These are phyloP conservation scores for Cordyceps pruinosa DNA, from an alignment of 2,329 filamentous ascomycete species.

Conservation along the genomic window DNA sequence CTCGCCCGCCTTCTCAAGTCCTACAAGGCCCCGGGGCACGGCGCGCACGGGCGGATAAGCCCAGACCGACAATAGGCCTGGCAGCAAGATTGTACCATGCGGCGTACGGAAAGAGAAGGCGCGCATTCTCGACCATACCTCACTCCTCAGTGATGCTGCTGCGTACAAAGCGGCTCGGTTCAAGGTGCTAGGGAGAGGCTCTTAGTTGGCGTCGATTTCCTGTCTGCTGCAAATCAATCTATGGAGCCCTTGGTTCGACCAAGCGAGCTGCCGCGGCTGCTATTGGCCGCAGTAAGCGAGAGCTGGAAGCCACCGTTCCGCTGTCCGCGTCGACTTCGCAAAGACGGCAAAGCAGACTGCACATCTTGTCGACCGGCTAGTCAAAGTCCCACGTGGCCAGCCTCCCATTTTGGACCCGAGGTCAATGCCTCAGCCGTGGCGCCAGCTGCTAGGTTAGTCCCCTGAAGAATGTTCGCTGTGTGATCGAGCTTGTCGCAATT, in stretches of 20 bases:
- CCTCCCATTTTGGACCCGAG: too few species aligned
- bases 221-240: neutral
- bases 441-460: too few species aligned
- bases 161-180: neutral
- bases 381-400: too few species aligned
- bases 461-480: too few species aligned
- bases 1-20: neutral
- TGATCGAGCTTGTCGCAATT: neutral
- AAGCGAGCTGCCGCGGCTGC: constrained; percentile 9
- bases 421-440: neutral
- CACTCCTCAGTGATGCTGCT: neutral
- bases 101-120: neutral
- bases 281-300: constrained; percentile 15
- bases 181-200: neutral
- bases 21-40: neutral
- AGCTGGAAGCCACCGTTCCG: constrained; percentile 5
- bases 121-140: too few species aligned
- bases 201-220: neutral
- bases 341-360: neutral
- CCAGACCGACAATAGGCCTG: neutral
- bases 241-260: neutral
- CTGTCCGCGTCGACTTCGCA: neutral
- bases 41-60: neutral
- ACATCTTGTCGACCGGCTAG: too few species aligned
- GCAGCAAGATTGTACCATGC: neutral